Percentiles rank a stretch among this genome's conserved stretches.
These are phyloP conservation scores for Aspergillus carlsbadensis DNA, from an alignment of 495 filamentous ascomycete species.

Conservation along the genomic window DNA sequence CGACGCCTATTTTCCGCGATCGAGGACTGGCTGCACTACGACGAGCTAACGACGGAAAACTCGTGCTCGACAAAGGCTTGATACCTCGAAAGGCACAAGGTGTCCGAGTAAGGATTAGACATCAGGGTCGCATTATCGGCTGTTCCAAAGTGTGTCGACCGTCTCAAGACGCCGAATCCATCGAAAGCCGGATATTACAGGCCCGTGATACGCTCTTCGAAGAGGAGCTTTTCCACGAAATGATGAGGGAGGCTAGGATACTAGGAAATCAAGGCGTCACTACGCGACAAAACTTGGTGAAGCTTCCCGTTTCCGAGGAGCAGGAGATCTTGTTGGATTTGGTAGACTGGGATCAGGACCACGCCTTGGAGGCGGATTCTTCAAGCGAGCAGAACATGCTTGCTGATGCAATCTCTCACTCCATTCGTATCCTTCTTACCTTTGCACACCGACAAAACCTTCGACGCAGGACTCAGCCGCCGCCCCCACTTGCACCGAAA, in stretches of 20 bases:
- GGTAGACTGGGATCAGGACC: constrained; percentile 53
- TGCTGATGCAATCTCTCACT: constrained; percentile 56
- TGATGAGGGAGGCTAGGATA: constrained; percentile 74
- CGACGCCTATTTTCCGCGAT: constrained; percentile 70
- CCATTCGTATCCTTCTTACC: constrained; percentile 67
- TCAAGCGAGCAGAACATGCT: constrained; percentile 32
- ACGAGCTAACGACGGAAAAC: constrained; percentile 68
- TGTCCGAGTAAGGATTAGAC: constrained; percentile 60
- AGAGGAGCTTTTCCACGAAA: constrained; percentile 91
- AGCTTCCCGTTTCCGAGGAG: constrained; percentile 51
- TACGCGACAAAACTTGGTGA: constrained; percentile 55
- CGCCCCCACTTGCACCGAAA: constrained; percentile 54
- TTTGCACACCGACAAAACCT: constrained; percentile 70
- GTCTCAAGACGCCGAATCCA: constrained; percentile 30
- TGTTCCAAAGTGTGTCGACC: constrained; percentile 40
- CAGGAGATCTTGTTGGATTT: constrained; percentile 65
- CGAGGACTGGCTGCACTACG: constrained; percentile 76
- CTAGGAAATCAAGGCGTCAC: constrained; percentile 66
- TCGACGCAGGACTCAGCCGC: constrained; percentile 57
- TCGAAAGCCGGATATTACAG: constrained; percentile 70
- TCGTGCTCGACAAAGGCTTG: constrained; percentile 70
- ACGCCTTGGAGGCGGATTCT: constrained; percentile 1
- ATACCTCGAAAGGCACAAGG: constrained; percentile 54
- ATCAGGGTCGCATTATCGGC: constrained; percentile 39
- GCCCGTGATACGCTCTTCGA: constrained; percentile 87